Conservation (phyloP, 805 yeast genomes). For the Jamesozyma jinghongensis region DNA sequence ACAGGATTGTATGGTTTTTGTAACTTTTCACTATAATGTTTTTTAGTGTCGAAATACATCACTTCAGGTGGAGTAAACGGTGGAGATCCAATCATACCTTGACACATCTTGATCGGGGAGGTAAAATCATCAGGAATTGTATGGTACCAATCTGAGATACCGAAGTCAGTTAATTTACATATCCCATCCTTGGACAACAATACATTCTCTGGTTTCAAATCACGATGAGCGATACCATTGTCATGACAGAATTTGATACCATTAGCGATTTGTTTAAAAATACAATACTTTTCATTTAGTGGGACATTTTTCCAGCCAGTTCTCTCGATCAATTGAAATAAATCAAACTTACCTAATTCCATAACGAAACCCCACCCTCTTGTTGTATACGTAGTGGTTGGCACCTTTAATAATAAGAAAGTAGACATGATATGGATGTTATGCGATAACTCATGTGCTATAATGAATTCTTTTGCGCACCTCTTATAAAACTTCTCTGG, state of each 20-base stretch:
- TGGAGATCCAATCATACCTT: constrained; percentile 64
- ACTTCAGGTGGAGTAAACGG: constrained; percentile 80
- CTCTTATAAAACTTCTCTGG: constrained; percentile 58
- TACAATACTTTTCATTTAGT: constrained; percentile 47
- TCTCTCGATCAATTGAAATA: constrained; percentile 45
- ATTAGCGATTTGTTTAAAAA: constrained; percentile 58
- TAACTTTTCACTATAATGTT: constrained; percentile 27
- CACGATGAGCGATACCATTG: constrained; percentile 61
- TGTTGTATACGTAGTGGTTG: constrained; percentile 44
- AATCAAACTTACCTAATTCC: constrained; percentile 59
- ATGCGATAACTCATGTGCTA: constrained; percentile 45
- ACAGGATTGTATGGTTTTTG: constrained; percentile 49
- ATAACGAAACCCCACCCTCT: constrained; percentile 73
- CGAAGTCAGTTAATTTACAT: constrained; percentile 67
- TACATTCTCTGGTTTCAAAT: constrained; percentile 68
- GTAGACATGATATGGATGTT: constrained; percentile 55
- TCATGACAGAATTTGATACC: constrained; percentile 59
- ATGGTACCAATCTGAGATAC: constrained; percentile 62
- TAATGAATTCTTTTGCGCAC: constrained; percentile 54
- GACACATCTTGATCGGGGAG: constrained; percentile 31
- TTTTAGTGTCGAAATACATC: constrained; percentile 34
- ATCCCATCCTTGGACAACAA: constrained; percentile 51
- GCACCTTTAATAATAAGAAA: constrained; percentile 46
- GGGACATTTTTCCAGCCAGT: constrained; percentile 53
- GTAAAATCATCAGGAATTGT: constrained; percentile 42